Base-by-base conservation (phyloP, 2,329 filamentous ascomycete species). In the Aspergillus glaucus region DNA sequence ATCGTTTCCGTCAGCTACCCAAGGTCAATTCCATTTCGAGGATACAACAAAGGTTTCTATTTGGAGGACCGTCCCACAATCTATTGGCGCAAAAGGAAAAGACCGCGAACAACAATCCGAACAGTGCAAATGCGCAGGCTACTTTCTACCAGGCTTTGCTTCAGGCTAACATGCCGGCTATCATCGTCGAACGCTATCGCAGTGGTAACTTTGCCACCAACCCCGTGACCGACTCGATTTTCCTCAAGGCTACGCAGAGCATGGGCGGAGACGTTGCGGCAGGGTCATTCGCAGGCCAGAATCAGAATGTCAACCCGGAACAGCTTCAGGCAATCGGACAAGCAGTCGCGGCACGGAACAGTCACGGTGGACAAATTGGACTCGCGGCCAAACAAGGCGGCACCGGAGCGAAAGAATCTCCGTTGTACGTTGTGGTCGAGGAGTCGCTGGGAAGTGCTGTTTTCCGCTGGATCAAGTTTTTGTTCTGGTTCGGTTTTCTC, bases 341-440 rank as follows among this genome's bases (percentile, higher is more conserved):
- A 69, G 88, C 89, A 45, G 80, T 93, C 46, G 87, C 87, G 45
- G 87, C 88, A 45, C 81, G 82, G 45, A 79, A 79, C 45, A 30
- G 26, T 17, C 77, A 79, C 45, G 87, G 86, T 46, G 81, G 81
- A 40, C 86, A 86, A 62, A 72, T 87, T 50, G 74, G 74, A 47
- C 71, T 76, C 42, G 72, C 71, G 48, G 63, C 62, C 49, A 71
- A 72, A 51, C 68, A 68, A 26, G 62, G 64, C 42, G 83, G 84
- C 36, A 82, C 81, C 44, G 90, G 90, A 30, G 80, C 78, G 24
- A 94, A 91, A 70, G 84, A 85, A 34, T 83, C 87, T 43, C 92
- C 92, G n/a, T 80, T 98, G 24, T 91, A 97, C 64, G 93, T 98
- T 39, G 87, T 97, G 10, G 89, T 98, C 5, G 91, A 97, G 61